Conservation (phyloP, 768 basidiomycete genomes). For the Phylloporus rhodoxanthus region DNA sequence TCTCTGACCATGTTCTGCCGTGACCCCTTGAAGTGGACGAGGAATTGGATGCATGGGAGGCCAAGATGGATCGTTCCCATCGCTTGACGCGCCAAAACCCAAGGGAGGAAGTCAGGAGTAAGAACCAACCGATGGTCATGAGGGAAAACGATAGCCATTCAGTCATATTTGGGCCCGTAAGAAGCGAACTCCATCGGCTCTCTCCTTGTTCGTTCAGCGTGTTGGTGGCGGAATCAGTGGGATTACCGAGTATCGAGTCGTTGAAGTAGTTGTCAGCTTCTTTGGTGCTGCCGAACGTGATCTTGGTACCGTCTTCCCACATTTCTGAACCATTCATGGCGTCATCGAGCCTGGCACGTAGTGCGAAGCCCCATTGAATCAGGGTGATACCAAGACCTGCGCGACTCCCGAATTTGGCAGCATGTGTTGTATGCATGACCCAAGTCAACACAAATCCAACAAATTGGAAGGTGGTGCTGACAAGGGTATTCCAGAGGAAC, state of each 20-base stretch:
- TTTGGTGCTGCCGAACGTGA: slow-evolving; percentile 41
- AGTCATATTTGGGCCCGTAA: slow-evolving; percentile 64
- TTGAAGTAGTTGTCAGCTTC: slow-evolving; percentile 43
- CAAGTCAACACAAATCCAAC: slow-evolving; percentile 91
- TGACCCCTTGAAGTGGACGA: slow-evolving; percentile 36
- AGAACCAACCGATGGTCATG: slow-evolving; percentile 88
- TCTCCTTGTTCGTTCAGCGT: slow-evolving; percentile 9
- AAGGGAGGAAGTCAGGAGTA: slow-evolving; percentile 84
- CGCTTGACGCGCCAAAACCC: slow-evolving; percentile 88
- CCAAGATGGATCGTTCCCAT: slow-evolving; percentile 75
- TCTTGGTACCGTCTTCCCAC: slow-evolving; percentile 26
- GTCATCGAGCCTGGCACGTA: slow-evolving; percentile 51
- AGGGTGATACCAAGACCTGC: slow-evolving; percentile 95
- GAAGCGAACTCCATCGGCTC: slow-evolving; percentile 33
- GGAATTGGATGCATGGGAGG: slow-evolving; percentile 32
- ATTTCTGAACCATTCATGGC: slow-evolving; percentile 29
- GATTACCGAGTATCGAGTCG: slow-evolving; percentile 22
- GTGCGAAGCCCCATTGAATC: slow-evolving; percentile 89
- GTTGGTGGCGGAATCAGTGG: slow-evolving; percentile 15
- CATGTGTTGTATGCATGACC: slow-evolving; percentile 88
- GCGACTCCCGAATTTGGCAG: slow-evolving; percentile 86
- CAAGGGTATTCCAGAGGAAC: slow-evolving; percentile 88
- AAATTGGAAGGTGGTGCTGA: slow-evolving; percentile 96
- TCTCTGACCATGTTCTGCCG: slow-evolving; percentile 21
- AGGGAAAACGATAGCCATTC: slow-evolving; percentile 95